phyloP scores from a whole-genome alignment of 306 rosid genomes.

The Cicer cuneatum region DNA sequence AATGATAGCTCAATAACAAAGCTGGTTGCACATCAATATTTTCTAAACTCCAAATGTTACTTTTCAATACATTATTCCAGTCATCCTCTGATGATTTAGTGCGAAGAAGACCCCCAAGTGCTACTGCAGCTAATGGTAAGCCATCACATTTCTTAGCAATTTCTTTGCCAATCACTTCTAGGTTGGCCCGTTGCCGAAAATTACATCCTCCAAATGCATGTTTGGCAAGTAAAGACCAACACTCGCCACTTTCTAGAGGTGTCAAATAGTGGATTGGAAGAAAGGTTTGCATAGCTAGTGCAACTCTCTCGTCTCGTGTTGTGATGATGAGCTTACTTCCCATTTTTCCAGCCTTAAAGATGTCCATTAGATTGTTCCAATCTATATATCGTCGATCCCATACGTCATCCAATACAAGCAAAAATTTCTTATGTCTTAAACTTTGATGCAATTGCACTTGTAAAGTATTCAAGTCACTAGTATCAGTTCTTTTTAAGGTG shows the following conservation, averaged over 20 bases:
- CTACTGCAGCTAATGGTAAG: constrained; percentile 56
- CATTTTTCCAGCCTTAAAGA: neutral
- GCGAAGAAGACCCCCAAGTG: constrained; percentile 53
- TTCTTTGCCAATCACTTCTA: constrained; percentile 49
- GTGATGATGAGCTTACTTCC: constrained; percentile 26
- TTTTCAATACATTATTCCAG: neutral
- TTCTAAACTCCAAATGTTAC: constrained; percentile 16
- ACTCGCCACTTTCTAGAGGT: constrained; percentile 43
- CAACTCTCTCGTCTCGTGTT: constrained; percentile 47
- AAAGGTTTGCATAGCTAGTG: constrained; percentile 51
- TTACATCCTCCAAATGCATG: constrained; percentile 49
- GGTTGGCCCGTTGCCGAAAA: constrained; percentile 23
- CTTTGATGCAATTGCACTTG: constrained; percentile 43
- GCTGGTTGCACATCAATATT: constrained; percentile 27
- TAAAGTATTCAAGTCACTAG: constrained; percentile 2
- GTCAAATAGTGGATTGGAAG: constrained; percentile 44
- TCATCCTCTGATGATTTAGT: constrained; percentile 38
- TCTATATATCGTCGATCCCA: constrained; percentile 50
- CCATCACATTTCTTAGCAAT: constrained; percentile 44
- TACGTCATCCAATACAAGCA: constrained; percentile 57
- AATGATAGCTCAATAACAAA: constrained; percentile 16
- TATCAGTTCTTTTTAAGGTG: neutral
- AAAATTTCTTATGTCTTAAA: constrained; percentile 44
- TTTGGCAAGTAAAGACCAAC: constrained; percentile 49
- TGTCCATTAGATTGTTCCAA: constrained; percentile 49